Evolutionary conservation across 164 flowering plant genomes (phyloP).

Genomic region (Liquidambar formosana): DNA sequence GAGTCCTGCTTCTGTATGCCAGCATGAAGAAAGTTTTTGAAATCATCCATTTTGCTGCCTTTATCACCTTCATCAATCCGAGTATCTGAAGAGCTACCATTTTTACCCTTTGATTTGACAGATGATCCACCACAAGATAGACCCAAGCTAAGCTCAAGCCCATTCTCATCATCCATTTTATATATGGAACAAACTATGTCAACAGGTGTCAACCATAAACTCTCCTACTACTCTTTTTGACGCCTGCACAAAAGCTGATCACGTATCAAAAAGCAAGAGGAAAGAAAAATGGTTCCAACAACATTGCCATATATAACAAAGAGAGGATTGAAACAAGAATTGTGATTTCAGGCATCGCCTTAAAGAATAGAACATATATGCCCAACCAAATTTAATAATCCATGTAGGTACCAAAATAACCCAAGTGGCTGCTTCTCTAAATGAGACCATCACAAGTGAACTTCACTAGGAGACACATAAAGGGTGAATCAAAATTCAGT

Average conservation of each 20-base stretch:
- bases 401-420: background rate
- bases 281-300: background rate
- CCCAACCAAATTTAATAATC: background rate
- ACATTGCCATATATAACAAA: background rate
- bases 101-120: conserved; percentile 54
- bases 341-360: background rate
- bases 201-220: background rate
- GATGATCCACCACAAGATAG: conserved; percentile 70
- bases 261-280: background rate
- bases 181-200: background rate
- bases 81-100: conserved; percentile 43
- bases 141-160: conserved; percentile 86
- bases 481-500: background rate
- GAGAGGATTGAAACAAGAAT: background rate
- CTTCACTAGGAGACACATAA: background rate
- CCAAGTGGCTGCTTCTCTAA: background rate
- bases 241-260: conserved; percentile 3
- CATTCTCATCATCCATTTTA: conserved; percentile 82
- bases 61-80: conserved; percentile 54
- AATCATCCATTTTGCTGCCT: conserved; percentile 54
- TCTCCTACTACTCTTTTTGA: background rate
- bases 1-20: conserved; percentile 43
- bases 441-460: background rate
- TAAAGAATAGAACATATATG: background rate
- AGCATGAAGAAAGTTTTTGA: conserved; percentile 55